Evolutionary conservation across 306 rosid species (phyloP), one percentile per base, ranked within the genome.

Genomic region (Ceratonia siliqua): DNA sequence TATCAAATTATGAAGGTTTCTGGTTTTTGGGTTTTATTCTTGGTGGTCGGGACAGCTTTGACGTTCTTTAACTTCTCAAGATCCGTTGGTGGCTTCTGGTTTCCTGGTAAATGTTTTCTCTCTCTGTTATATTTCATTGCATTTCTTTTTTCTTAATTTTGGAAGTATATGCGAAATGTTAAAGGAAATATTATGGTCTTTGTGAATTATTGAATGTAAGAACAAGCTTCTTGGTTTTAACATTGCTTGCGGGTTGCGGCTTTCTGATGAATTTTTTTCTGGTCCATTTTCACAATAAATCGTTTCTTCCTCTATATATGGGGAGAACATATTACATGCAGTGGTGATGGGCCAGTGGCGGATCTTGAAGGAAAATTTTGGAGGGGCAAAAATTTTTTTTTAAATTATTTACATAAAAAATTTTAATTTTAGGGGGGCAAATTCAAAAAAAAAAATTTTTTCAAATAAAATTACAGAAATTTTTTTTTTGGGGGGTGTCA

Each of bases 1-100:
- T n/a, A n/a, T n/a, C n/a, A n/a, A n/a, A 75, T 49, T 30, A 92
- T 88, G 98, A 91, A 88, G 87, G 52, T 70, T 85, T 85, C 91
- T 78, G 80, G 77, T 21, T 55, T 81, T 20, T 85, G 80, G 83
- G 80, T 72, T 77, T 62, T 88, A 62, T 50, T 85, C 48, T 70
- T 88, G 69, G 24, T 76, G 74, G 63, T 80, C 56, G 86, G 62
- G 24, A 32, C 80, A 30, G 57, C 76, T 74, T 72, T 79, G 24
- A 13, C 64, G 55, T 52, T 81, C 79, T 66, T 83, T 59, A 20
- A 46, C 84, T 61, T 81, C 81, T 45, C 78, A 10, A 27, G 73
- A 69, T 30, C 48, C 78, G 62, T 45, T 21, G 5, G 20, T 78
- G 75, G 62, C 41, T 80, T 76, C 45, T 55, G 32, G 20, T 32